Evolutionary conservation across 306 rosid species (phyloP).

Genomic region (Fragaria vesca): DNA sequence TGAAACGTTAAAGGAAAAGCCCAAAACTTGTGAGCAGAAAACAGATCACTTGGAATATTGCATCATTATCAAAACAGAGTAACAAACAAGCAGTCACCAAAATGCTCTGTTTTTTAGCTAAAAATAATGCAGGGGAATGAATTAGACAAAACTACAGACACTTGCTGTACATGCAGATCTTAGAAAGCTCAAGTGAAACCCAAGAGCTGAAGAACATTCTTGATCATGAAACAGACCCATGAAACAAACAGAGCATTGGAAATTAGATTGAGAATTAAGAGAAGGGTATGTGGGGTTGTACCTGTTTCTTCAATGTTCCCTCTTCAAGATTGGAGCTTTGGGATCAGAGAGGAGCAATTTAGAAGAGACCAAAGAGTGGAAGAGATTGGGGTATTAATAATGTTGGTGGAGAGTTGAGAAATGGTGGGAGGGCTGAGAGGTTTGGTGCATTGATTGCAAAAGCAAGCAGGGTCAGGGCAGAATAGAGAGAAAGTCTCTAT

Average conservation of each 20-base stretch:
- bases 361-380: not conserved
- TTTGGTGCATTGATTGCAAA: slow-evolving; percentile 61
- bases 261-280: slow-evolving; percentile 9
- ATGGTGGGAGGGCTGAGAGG: slow-evolving; percentile 14
- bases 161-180: not conserved
- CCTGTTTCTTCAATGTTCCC: slow-evolving; percentile 20
- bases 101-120: not conserved
- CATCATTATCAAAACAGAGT: not conserved
- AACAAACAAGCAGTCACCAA: not conserved
- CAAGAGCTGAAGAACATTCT: not conserved
- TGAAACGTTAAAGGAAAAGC: slow-evolving; percentile 8
- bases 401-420: not conserved
- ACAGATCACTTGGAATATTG: slow-evolving; percentile 6
- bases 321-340: not conserved
- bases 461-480: slow-evolving; percentile 25
- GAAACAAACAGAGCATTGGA: not conserved
- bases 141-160: not conserved
- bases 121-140: not conserved
- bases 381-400: not conserved
- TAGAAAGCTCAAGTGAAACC: not conserved
- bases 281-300: slow-evolving; percentile 7
- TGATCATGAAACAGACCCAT: not conserved
- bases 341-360: slow-evolving; percentile 14
- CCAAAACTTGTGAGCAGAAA: not conserved
- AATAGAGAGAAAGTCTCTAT: not conserved